Conservation (phyloP, 495 filamentous ascomycete species). For the Penicillium alfredii region DNA sequence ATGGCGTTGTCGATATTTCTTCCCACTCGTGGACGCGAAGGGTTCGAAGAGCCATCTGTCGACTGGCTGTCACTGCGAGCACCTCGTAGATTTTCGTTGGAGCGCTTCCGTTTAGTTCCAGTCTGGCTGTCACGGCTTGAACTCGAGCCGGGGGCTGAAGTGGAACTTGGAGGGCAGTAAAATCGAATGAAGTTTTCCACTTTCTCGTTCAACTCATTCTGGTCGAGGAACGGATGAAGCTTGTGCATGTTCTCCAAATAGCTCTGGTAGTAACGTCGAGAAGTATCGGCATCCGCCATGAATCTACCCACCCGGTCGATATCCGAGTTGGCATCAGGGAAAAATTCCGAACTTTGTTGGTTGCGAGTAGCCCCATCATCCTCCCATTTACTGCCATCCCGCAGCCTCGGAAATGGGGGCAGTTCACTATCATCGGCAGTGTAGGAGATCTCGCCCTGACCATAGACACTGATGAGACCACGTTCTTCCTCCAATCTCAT, state of each 20-base stretch:
- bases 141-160: no score
- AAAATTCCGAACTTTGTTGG: no score
- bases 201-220: conserved; percentile 39
- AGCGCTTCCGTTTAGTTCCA: conserved; percentile 41
- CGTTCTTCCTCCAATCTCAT: conserved; percentile 71
- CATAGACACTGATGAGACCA: conserved; percentile 69
- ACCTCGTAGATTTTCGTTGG: conserved; percentile 27
- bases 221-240: conserved; percentile 82
- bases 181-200: conserved; percentile 46
- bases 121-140: conserved; percentile 22
- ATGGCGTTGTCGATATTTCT: conserved; percentile 59
- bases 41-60: conserved; percentile 2
- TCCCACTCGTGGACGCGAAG: conserved; percentile 23
- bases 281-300: conserved; percentile 55
- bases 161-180: conserved; percentile 28
- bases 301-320: conserved; percentile 56
- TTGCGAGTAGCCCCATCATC: no score
- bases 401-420: no score
- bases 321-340: neutral
- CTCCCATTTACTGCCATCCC: no score
- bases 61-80: conserved; percentile 17
- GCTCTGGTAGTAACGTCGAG: conserved; percentile 59
- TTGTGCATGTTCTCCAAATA: conserved; percentile 78
- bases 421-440: conserved; percentile 29
- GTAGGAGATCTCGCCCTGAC: conserved; percentile 68